Evolutionary conservation across 2,329 filamentous ascomycete species (phyloP), one percentile per base, ranked within the genome.

Genomic region (Coleophoma crateriformis): DNA sequence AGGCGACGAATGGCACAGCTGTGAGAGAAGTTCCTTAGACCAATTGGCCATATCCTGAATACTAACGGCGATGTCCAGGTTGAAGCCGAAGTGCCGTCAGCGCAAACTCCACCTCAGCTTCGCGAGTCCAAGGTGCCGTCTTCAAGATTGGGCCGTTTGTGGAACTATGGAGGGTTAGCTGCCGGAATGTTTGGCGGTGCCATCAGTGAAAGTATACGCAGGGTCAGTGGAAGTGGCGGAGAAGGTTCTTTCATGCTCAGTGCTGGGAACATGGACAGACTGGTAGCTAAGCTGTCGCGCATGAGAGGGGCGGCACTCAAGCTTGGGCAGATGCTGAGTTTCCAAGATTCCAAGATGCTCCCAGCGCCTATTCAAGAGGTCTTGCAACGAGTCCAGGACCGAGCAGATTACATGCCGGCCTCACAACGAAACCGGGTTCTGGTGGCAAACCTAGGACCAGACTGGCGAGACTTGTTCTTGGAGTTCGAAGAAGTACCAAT

Each of bases 261-360:
- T 67, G 79, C 89, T 6, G 84, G 77, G 10, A 99, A 99, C 63
- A 90, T 97, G 80, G 91, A 97, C 65, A 81, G 95, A 44, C 78
- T 99, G 8, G 94, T 99, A 2, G 78, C 89, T 5, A 96, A 95
- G 68, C 78, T 99, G 3, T 97, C 92, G 3, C 87, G 88, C 19
- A 99, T 99, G 94, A 83, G 94, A 61, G 94, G 94, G 35, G 95
- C 94, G 6, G 94, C 94, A n/a, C 75, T 99, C 39, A 99, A 99
- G 71, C 71, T 99, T 22, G 95, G 94, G 1, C 94, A 99, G 72
- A 94, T 97, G 87, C 87, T 99, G 76, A 96, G 90, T 67, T 94
- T 99, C 64, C 94, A 99, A 73, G 94, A 99, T 70, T 84, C 89
- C 35, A 97, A 96, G 68, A 90, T 96, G 83, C 79, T 99, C 10